phyloP scores from a whole-genome alignment of 352 stramenopile genomes.

The Phytopythium helicoides region DNA sequence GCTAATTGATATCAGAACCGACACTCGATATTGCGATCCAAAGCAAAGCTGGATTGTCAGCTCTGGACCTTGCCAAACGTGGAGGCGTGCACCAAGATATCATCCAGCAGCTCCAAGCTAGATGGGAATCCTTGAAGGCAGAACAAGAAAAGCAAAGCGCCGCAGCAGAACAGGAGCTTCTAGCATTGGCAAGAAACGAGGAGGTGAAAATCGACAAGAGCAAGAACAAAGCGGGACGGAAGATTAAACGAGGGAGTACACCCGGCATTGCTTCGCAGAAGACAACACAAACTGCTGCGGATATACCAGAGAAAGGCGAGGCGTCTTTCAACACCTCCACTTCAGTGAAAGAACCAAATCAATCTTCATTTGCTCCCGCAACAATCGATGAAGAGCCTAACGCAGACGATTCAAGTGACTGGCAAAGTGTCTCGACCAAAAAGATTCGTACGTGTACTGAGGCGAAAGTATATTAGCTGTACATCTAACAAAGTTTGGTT shows the following conservation, averaged over 20 bases:
- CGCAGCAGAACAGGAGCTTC: constrained; percentile 25
- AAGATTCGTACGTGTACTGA: not conserved
- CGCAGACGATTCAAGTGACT: not conserved
- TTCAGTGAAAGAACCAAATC: not conserved
- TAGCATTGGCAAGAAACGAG: constrained; percentile 13
- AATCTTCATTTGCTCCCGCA: not conserved
- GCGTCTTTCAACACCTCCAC: not conserved
- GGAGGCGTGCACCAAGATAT: constrained; percentile 6
- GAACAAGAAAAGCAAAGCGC: constrained; percentile 18
- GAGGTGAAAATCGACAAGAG: constrained; percentile 31
- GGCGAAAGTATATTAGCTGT: too few relatives aligned
- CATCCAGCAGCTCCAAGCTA: constrained; percentile 21
- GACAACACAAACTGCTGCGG: not conserved
- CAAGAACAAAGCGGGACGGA: constrained; percentile 28
- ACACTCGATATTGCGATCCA: constrained; percentile 7
- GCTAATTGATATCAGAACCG: not conserved
- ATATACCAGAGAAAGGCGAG: not conserved
- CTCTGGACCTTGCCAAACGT: constrained; percentile 12
- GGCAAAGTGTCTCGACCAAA: not conserved
- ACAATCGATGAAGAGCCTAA: not conserved
- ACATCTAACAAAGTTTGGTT: too few relatives aligned
- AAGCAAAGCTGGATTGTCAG: constrained; percentile 16
- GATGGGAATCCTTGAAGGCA: constrained; percentile 15
- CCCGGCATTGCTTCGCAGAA: not conserved
- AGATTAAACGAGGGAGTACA: not conserved